Percentiles rank a stretch among this genome's conserved stretches.
phyloP scores from a whole-genome alignment of 306 rosid species.

The Albizia julibrissin region DNA sequence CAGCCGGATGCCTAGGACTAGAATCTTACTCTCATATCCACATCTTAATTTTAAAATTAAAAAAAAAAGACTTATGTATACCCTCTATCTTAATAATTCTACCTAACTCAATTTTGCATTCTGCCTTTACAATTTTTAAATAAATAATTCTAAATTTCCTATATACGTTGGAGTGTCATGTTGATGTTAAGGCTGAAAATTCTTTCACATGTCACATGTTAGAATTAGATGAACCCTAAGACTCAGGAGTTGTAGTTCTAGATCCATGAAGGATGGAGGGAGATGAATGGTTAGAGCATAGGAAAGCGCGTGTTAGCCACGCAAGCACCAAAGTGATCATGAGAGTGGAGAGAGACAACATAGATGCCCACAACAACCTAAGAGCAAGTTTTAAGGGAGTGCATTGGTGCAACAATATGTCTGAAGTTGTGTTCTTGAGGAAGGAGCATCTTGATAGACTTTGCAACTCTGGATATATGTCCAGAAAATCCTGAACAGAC shows the following conservation, averaged over 20 bases:
- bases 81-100: neutral
- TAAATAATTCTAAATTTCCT: slow-evolving; percentile 12
- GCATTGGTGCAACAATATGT: slow-evolving; percentile 70
- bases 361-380: slow-evolving; percentile 51
- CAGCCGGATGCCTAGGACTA: neutral
- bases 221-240: too few relatives aligned
- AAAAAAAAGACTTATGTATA: neutral
- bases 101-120: neutral
- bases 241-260: slow-evolving; percentile 3
- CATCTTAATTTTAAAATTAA: slow-evolving; percentile 1
- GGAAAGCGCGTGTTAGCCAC: slow-evolving; percentile 49
- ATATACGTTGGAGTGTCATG: too few relatives aligned
- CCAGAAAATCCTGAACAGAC: slow-evolving; percentile 55
- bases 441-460: slow-evolving; percentile 55
- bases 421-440: slow-evolving; percentile 47
- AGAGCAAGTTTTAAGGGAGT: slow-evolving; percentile 44
- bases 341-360: slow-evolving; percentile 58
- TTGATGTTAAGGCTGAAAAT: too few relatives aligned
- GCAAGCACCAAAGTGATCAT: slow-evolving; percentile 53
- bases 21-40: neutral
- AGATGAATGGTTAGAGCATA: slow-evolving; percentile 39
- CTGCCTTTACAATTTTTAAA: neutral
- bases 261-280: slow-evolving; percentile 24
- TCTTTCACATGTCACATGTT: too few relatives aligned
- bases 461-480: slow-evolving; percentile 63